Base-by-base conservation (phyloP, 164 flowering plant species). In the Magnolia officinalis region DNA sequence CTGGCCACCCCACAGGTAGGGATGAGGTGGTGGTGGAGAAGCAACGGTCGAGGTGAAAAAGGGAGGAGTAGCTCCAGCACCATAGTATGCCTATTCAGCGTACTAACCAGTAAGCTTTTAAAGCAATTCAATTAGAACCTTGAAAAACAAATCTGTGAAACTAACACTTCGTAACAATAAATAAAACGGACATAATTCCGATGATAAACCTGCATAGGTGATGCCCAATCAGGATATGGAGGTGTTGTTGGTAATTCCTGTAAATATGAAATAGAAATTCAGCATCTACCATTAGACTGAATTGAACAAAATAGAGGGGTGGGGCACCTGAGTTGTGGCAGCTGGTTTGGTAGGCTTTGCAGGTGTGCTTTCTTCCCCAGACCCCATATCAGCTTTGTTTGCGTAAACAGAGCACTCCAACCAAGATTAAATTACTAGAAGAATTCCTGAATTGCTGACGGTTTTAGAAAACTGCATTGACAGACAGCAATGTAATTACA, bases 1-100 rank as follows among this genome's bases (percentile, higher is more conserved):
- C 94, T 92, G 98, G 80, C 88, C 77, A 76, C 91, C 93, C 98
- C 98, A 93, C 75, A 93, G 20, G 78, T 87, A 92, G 29, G 97
- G 95, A 79, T 89, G 95, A 7, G 99, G 95, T 76, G 88, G 72
- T 50, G 97, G 95, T 78, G 99, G 87, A 73, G 86, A 70, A 74
- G 89, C 89, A 78, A 89, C 90, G 37, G 95, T 76, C 45, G 98
- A 80, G 65, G 93, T 84, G 82, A 86, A 92, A 84, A 88, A 89
- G 7, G 93, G 86, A 69, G 89, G 78, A 13, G 91, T 92, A 77
- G 90, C 90, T 75, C 93, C 91, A 77, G 88, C 81, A 79, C 89
- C 89, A 89, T 91, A 94, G 83, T 89, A 96, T 75, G 97, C 96
- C 99, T 96, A 84, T 66, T 67, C 26, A 86, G 80, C 71, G 77